These are phyloP conservation scores for Mesostigma viride DNA, from an alignment of 139 green algal species.

Conservation along the genomic window DNA sequence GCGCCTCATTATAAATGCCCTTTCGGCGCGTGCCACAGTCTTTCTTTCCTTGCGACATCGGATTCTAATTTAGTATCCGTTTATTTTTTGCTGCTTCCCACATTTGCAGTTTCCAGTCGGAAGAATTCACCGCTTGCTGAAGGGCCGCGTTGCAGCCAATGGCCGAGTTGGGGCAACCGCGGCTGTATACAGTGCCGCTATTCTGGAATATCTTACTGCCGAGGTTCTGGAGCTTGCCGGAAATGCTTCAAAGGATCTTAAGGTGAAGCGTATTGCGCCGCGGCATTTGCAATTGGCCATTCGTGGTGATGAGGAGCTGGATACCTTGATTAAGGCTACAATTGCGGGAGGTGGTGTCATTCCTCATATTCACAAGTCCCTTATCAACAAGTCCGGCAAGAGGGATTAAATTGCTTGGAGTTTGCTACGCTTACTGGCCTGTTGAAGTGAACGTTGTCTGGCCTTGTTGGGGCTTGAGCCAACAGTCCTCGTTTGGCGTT, in stretches of 20 bases:
- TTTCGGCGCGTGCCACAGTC: neutral
- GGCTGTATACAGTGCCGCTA: constrained; percentile 72
- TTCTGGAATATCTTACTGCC: constrained; percentile 74
- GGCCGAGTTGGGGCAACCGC: constrained; percentile 93
- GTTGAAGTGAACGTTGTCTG: too few species aligned
- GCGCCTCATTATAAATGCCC: neutral
- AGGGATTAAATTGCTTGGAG: too few species aligned
- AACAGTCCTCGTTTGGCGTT: too few species aligned
- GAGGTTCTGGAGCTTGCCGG: constrained; percentile 98
- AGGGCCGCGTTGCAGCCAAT: constrained; percentile 83
- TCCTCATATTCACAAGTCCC: constrained; percentile 95
- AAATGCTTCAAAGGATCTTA: constrained; percentile 98
- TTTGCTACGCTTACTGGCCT: too few species aligned
- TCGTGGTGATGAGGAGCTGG: constrained; percentile 96
- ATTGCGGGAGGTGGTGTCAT: constrained; percentile 98
- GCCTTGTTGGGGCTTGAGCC: too few species aligned
- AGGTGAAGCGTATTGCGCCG: constrained; percentile 99
- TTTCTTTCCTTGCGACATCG: neutral
- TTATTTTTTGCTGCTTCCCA: constrained; percentile 7
- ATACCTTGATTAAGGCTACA: constrained; percentile 99
- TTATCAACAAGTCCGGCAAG: constrained; percentile 54
- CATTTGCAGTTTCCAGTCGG: constrained; percentile 93
- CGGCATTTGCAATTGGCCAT: constrained; percentile 98
- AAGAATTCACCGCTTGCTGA: constrained; percentile 92
- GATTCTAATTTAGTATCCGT: neutral